Percentiles rank a stretch among this genome's conserved stretches.
Conservation (phyloP, 768 basidiomycete species). For the Boletus rubroflammeus region DNA sequence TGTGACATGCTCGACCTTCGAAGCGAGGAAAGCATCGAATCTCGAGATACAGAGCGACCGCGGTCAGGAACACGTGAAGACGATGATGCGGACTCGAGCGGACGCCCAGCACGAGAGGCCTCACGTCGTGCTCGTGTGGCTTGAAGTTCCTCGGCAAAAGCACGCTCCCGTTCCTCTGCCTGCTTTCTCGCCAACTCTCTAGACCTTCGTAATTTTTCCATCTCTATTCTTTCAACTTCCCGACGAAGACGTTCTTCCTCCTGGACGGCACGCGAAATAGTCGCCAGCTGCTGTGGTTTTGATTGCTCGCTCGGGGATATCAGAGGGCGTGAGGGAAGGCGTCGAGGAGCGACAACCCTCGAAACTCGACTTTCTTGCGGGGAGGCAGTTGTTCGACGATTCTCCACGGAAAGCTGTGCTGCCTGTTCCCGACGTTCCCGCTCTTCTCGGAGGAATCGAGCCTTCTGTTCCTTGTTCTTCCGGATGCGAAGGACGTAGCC, state of each 20-base stretch:
- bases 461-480: conserved; percentile 72
- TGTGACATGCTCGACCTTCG: conserved; percentile 34
- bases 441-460: conserved; percentile 59
- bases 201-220: conserved; percentile 50
- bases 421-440: conserved; percentile 49
- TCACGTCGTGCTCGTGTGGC: conserved; percentile 63
- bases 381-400: conserved; percentile 19
- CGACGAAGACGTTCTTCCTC: conserved; percentile 45
- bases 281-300: conserved; percentile 1
- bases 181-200: conserved; percentile 29
- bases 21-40: conserved; percentile 30
- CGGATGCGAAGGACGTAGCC: conserved; percentile 67
- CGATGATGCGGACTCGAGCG: conserved; percentile 21
- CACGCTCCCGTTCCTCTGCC: conserved; percentile 50
- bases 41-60: conserved; percentile 37
- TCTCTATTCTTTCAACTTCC: conserved; percentile 44
- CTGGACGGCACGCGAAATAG: conserved; percentile 21
- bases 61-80: conserved; percentile 23
- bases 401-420: conserved; percentile 28
- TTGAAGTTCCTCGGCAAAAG: conserved; percentile 56
- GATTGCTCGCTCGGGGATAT: conserved; percentile 12
- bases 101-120: conserved; percentile 45
- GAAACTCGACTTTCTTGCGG: conserved; percentile 11
- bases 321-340: conserved; percentile 11
- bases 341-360: conserved; percentile 17